Conservation (phyloP, 1,139 yeast genomes). For the Suhomyces maxii region DNA sequence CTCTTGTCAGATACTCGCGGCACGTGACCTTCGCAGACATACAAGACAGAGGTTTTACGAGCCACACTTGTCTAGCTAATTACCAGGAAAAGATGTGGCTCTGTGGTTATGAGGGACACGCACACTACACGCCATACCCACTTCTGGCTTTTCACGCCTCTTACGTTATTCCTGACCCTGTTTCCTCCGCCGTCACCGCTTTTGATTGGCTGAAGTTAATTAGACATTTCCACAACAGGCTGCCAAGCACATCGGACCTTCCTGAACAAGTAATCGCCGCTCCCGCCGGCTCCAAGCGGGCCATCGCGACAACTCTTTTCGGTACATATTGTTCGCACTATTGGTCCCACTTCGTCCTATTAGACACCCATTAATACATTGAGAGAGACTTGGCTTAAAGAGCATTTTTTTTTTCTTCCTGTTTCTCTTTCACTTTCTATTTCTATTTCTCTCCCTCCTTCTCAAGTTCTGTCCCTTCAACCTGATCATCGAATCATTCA, state of each 20-base stretch:
- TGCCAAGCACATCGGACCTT: slow-evolving; percentile 2
- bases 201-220: background rate
- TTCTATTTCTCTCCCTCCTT: no score
- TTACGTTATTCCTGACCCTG: background rate
- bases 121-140: background rate
- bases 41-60: background rate
- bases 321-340: background rate
- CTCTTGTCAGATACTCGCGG: background rate
- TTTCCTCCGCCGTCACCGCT: background rate
- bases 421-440: background rate
- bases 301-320: background rate
- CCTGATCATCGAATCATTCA: background rate
- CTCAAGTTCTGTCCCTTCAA: no score
- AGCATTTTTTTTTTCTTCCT: background rate
- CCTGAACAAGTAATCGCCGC: slow-evolving; percentile 1
- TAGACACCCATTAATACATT: no score
- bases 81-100: background rate
- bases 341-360: no score
- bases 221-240: background rate
- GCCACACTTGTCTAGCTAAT: background rate
- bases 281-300: background rate
- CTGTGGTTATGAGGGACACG: background rate
- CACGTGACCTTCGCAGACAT: background rate
- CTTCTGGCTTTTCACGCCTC: background rate
- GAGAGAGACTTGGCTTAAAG: background rate